A percentile compares a stretch with the other conserved stretches of the same genome.
Evolutionary conservation across 2,329 filamentous ascomycete species (phyloP).

Genomic region (Didymella segeticola): DNA sequence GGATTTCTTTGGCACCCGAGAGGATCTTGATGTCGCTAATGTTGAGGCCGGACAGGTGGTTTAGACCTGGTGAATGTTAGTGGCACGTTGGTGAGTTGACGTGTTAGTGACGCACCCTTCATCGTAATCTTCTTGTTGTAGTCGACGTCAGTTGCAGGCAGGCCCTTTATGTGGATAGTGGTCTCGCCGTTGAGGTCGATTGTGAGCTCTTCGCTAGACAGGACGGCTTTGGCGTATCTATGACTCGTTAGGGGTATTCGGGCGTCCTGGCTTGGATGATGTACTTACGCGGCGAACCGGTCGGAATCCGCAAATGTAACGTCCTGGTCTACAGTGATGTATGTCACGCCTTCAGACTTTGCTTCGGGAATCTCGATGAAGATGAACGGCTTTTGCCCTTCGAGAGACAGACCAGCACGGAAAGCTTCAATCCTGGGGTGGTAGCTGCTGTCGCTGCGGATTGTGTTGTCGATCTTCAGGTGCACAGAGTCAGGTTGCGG

Average conservation of each 20-base stretch:
- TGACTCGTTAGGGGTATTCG: neutral
- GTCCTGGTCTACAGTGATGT: conserved; percentile 53
- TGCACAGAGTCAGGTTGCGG: conserved; percentile 58
- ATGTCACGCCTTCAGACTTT: conserved; percentile 52
- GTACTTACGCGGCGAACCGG: conserved; percentile 51
- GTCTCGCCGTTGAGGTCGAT: conserved; percentile 61
- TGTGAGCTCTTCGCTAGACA: conserved; percentile 57
- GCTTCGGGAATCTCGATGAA: conserved; percentile 55
- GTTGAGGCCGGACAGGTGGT: conserved; percentile 61
- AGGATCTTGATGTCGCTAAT: conserved; percentile 61
- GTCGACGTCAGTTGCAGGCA: conserved; percentile 59
- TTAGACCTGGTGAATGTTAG: conserved; percentile 55
- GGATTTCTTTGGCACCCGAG: conserved; percentile 34
- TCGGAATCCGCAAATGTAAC: conserved; percentile 53
- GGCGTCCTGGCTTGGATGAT: neutral
- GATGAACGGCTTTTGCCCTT: conserved; percentile 52
- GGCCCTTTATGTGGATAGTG: conserved; percentile 56
- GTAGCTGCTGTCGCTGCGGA: conserved; percentile 57
- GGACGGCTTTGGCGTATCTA: conserved; percentile 56
- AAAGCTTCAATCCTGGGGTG: conserved; percentile 64
- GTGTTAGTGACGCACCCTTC: conserved; percentile 55
- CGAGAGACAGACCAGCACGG: conserved; percentile 58
- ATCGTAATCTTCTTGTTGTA: conserved; percentile 65
- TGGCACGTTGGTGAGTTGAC: neutral
- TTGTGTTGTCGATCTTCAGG: conserved; percentile 56